Evolutionary conservation across 176 grass and related monocot species (phyloP).

Genomic region (Aegilops longissima): DNA sequence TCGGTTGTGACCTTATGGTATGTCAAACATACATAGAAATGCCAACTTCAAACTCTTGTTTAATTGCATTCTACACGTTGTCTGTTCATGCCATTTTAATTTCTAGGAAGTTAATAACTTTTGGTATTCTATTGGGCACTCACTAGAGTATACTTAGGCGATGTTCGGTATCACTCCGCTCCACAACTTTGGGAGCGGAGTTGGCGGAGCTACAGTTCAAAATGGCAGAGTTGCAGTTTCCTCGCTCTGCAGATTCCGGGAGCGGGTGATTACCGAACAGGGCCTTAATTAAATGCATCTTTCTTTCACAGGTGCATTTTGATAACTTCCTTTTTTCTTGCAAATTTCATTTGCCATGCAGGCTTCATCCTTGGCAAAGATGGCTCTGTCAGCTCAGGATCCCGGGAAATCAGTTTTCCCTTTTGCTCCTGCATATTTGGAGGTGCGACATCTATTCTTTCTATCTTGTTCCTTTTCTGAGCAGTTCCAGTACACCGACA

Average conservation of each 20-base stretch:
- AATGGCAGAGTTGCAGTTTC: too few species aligned
- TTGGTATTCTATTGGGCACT: not conserved
- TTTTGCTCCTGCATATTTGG: conserved; percentile 81
- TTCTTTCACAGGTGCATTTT: not conserved
- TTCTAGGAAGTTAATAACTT: not conserved
- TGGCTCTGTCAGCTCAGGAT: conserved; percentile 45
- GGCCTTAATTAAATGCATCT: not conserved
- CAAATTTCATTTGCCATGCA: conserved; percentile 26
- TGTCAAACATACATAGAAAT: not conserved
- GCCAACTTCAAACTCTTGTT: not conserved
- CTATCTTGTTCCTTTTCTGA: not conserved
- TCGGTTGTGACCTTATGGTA: not conserved
- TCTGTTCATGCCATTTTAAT: not conserved
- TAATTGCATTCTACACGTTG: not conserved
- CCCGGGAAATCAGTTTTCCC: conserved; percentile 46
- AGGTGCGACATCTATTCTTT: conserved; percentile 42
- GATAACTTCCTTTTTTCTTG: conserved; percentile 9
- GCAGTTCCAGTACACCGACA: not conserved
- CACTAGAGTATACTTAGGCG: not conserved
- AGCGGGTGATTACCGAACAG: too few species aligned
- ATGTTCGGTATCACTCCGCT: too few species aligned
- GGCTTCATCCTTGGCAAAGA: conserved; percentile 78
- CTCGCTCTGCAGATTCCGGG: too few species aligned
- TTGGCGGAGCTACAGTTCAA: too few species aligned
- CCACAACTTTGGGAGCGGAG: too few species aligned